Base-by-base conservation (phyloP, 164 flowering plant species). In the Tetracentron sinense region DNA sequence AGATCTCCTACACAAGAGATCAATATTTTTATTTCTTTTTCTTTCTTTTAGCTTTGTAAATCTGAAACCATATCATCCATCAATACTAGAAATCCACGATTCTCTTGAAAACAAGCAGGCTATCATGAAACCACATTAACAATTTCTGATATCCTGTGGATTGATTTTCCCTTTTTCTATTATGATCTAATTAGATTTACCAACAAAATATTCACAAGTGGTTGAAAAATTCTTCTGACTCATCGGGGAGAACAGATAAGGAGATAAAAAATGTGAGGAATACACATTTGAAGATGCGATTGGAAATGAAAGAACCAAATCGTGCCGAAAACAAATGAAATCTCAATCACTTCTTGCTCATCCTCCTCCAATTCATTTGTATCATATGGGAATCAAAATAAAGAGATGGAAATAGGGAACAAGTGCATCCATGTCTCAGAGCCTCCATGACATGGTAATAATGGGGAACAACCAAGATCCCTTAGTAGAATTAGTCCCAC, bases 241-340 rank as follows among this genome's bases (percentile, higher is more conserved):
- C 89, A 47, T 96, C 93, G 0, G 97, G 96, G 60, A 82, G 97
- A 69, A 89, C 97, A n/a, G n/a, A n/a, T n/a, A n/a, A n/a, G n/a
- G n/a, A n/a, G n/a, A n/a, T n/a, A n/a, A n/a, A n/a, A n/a, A 91
- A 91, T 66, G 77, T 80, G 4, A 89, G 97, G 94, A 84, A 90
- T 61, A 85, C 94, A 21, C 87, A 85, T 58, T 73, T 90, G 78
- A 87, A 86, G 80, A 90, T 83, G 70, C 68, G 72, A 14, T 57
- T 78, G 52, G 22, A 29, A 17, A 4, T 20, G 4, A 72, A 60
- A 58, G 63, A 29, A 26, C n/a, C 31, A 0, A 50, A n/a, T 0
- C 11, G 31, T 54, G n/a, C 29, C 23, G 23, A 27, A 7, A 11
- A 51, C 20, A 62, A 67, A 46, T 20, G 58, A 58, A 59, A 48